phyloP scores from a whole-genome alignment of 2,329 filamentous ascomycete species.

The Emergomyces orientalis region DNA sequence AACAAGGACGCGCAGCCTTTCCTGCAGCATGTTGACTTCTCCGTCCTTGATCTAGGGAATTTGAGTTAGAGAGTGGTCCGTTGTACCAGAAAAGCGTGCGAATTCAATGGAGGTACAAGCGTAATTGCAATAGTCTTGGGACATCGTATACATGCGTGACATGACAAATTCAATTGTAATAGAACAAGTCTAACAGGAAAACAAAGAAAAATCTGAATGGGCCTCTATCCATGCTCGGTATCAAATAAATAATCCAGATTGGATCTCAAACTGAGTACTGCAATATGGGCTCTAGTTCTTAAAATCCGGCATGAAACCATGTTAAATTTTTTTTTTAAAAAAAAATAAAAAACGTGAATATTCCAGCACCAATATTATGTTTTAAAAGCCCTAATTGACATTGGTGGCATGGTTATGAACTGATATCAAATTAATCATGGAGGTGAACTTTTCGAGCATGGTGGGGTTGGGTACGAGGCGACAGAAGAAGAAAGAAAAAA shows the following conservation, averaged over 20 bases:
- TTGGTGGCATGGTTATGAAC: neutral
- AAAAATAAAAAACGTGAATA: neutral
- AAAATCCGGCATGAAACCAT: neutral
- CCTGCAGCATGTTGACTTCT: constrained; percentile 30
- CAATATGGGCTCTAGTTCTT: neutral
- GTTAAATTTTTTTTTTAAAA: too few relatives aligned
- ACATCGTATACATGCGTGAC: neutral
- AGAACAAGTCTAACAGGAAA: neutral
- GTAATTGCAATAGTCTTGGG: neutral
- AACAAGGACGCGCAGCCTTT: constrained; percentile 62
- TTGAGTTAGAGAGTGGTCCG: neutral
- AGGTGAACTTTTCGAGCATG: neutral
- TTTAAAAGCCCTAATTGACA: neutral
- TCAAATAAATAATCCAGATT: neutral
- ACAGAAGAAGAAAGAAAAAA: neutral
- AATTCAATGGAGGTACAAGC: neutral
- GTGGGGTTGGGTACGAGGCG: neutral
- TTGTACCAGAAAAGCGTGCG: neutral
- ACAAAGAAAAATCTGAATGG: neutral
- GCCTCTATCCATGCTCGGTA: neutral
- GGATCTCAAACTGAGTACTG: neutral
- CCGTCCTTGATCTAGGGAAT: constrained; percentile 10
- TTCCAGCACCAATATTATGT: neutral
- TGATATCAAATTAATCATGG: neutral
- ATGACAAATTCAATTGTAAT: neutral